Conservation (phyloP, 1,139 yeast genomes). For the Blastobotrys malaysiensis region DNA sequence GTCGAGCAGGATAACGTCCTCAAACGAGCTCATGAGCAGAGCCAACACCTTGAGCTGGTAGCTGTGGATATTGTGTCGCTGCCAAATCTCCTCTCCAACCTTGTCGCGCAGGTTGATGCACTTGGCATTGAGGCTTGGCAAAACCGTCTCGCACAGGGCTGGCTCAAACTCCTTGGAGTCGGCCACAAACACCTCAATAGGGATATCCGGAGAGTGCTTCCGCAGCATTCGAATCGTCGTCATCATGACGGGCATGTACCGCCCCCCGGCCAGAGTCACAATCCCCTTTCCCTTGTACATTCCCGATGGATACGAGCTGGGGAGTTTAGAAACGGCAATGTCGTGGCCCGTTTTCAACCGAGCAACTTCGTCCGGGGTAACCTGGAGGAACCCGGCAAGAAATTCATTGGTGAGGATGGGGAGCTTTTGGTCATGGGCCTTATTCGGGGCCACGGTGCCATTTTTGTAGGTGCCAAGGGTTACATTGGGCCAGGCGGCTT, state of each 20-base stretch:
- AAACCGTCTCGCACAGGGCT: constrained; percentile 56
- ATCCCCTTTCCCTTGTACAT: constrained; percentile 58
- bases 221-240: constrained; percentile 62
- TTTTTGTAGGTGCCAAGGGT: constrained; percentile 21
- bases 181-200: constrained; percentile 75
- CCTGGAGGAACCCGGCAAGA: constrained; percentile 48
- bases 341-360: constrained; percentile 50
- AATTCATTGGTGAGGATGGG: constrained; percentile 38
- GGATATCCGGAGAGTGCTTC: constrained; percentile 56
- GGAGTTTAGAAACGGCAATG: constrained; percentile 43
- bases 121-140: constrained; percentile 64
- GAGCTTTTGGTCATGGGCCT: constrained; percentile 21
- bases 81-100: constrained; percentile 43
- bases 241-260: constrained; percentile 65
- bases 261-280: constrained; percentile 79
- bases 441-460: constrained; percentile 17
- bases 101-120: constrained; percentile 60
- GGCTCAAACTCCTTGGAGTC: constrained; percentile 63
- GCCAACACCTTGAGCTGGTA: constrained; percentile 79
- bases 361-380: constrained; percentile 43
- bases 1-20: constrained; percentile 68
- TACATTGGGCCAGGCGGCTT: constrained; percentile 8
- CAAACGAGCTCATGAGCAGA: constrained; percentile 66
- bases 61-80: constrained; percentile 54
- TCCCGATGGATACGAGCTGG: constrained; percentile 37